phyloP scores from a whole-genome alignment of 371 early-diverging fungal genomes.

The Chytridium lagenaria region DNA sequence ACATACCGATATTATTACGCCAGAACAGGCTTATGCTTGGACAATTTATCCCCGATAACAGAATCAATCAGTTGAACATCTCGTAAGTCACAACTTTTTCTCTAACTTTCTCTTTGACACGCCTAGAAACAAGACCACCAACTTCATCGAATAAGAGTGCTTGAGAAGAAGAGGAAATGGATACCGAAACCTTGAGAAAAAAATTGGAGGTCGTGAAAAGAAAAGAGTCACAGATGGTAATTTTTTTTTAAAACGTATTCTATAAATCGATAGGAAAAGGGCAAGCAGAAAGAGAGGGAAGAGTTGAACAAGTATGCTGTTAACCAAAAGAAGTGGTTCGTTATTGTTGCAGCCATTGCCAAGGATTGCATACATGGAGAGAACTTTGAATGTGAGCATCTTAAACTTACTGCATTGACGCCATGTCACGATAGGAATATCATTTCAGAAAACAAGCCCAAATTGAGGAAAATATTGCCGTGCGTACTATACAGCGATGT shows the following conservation, averaged over 20 bases:
- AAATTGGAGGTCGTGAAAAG: slow-evolving; percentile 43
- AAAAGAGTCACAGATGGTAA: slow-evolving; percentile 44
- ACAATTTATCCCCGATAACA: slow-evolving; percentile 32
- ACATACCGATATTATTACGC: slow-evolving; percentile 39
- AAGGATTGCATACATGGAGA: slow-evolving; percentile 41
- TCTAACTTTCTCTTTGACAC: not conserved
- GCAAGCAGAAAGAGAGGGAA: slow-evolving; percentile 45
- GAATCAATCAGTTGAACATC: slow-evolving; percentile 10
- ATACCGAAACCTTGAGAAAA: slow-evolving; percentile 27
- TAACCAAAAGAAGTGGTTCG: slow-evolving; percentile 57
- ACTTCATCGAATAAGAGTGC: slow-evolving; percentile 36
- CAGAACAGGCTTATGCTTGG: slow-evolving; percentile 33
- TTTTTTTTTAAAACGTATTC: not conserved
- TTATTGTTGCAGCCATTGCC: slow-evolving; percentile 49
- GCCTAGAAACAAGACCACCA: slow-evolving; percentile 36
- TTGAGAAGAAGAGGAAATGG: slow-evolving; percentile 42
- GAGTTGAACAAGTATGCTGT: slow-evolving; percentile 44
- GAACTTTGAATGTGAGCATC: slow-evolving; percentile 31
- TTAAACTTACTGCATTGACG: not conserved
- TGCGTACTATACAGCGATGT: slow-evolving; percentile 43
- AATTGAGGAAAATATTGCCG: slow-evolving; percentile 31
- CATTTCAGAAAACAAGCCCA: slow-evolving; percentile 9
- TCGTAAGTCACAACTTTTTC: not conserved
- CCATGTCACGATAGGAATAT: slow-evolving; percentile 19
- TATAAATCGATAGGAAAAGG: slow-evolving; percentile 30